Evolutionary conservation across 768 basidiomycete species (phyloP).

Genomic region (Udeniomyces megalosporus): DNA sequence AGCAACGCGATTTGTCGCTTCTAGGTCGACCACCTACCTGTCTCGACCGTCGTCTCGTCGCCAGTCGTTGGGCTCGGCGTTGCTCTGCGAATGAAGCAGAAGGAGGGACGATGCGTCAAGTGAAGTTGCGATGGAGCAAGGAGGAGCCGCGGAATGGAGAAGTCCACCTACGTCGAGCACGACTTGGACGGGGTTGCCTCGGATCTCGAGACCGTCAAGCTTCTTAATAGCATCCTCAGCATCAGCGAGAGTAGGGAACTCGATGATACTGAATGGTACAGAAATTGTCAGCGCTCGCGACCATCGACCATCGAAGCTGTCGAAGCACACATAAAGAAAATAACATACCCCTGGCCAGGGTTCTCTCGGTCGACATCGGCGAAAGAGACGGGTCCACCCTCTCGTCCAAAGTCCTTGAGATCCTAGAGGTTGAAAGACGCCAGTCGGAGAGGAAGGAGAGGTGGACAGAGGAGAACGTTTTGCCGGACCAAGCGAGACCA

Average conservation of each 20-base stretch:
- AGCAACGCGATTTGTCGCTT: slow-evolving; percentile 2
- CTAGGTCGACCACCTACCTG: not conserved
- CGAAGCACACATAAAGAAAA: too few relatives aligned
- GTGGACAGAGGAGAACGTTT: not conserved
- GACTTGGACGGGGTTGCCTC: slow-evolving; percentile 22
- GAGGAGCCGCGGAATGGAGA: slow-evolving; percentile 16
- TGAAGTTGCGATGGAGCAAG: slow-evolving; percentile 15
- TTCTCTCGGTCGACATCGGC: slow-evolving; percentile 83
- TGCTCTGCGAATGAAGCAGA: slow-evolving; percentile 20
- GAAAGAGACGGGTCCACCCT: slow-evolving; percentile 80
- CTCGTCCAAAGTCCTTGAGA: slow-evolving; percentile 91
- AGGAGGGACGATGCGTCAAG: slow-evolving; percentile 13
- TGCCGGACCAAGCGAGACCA: not conserved
- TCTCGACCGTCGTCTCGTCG: slow-evolving; percentile 4
- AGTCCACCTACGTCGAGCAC: slow-evolving; percentile 19
- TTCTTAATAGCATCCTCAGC: slow-evolving; percentile 85
- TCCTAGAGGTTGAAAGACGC: slow-evolving; percentile 41
- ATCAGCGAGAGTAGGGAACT: slow-evolving; percentile 74
- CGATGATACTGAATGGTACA: slow-evolving; percentile 49
- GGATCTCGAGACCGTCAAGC: slow-evolving; percentile 52
- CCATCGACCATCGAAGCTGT: not conserved
- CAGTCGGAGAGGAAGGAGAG: not conserved
- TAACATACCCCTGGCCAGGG: slow-evolving; percentile 67
- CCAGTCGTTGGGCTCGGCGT: not conserved
- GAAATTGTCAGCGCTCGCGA: slow-evolving; percentile 1